These are phyloP conservation scores for Vitis rupestris DNA, from an alignment of 164 flowering plant genomes.

Conservation along the genomic window DNA sequence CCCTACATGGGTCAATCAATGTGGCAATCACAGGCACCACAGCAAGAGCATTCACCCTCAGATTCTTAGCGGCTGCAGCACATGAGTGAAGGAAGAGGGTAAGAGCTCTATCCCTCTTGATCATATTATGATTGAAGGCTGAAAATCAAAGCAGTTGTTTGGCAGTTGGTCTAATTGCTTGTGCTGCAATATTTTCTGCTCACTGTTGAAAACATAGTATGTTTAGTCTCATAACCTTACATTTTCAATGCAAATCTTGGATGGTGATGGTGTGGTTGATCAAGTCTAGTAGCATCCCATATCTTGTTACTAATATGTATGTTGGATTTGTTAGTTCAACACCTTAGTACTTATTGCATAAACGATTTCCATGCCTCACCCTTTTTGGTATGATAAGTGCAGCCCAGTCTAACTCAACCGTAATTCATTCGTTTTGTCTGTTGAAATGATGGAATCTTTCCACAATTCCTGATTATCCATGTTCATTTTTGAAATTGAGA, in stretches of 20 bases:
- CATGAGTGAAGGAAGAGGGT: neutral
- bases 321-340: too few species aligned
- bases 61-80: slow-evolving; percentile 21
- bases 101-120: neutral
- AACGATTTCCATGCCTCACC: too few species aligned
- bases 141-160: neutral
- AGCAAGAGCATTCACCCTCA: slow-evolving; percentile 41
- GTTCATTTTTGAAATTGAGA: too few species aligned
- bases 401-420: too few species aligned
- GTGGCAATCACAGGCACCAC: slow-evolving; percentile 37
- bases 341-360: too few species aligned
- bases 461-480: too few species aligned
- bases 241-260: neutral
- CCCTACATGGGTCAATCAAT: slow-evolving; percentile 43
- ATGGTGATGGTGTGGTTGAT: neutral
- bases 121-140: neutral
- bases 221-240: neutral
- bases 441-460: too few species aligned
- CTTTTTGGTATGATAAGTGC: too few species aligned
- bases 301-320: too few species aligned
- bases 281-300: neutral
- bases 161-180: neutral
- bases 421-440: too few species aligned
- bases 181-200: neutral
- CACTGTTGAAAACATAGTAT: neutral